Evolutionary conservation across 2,329 filamentous ascomycete species (phyloP).

Genomic region (Dothideomycetidae sp.): DNA sequence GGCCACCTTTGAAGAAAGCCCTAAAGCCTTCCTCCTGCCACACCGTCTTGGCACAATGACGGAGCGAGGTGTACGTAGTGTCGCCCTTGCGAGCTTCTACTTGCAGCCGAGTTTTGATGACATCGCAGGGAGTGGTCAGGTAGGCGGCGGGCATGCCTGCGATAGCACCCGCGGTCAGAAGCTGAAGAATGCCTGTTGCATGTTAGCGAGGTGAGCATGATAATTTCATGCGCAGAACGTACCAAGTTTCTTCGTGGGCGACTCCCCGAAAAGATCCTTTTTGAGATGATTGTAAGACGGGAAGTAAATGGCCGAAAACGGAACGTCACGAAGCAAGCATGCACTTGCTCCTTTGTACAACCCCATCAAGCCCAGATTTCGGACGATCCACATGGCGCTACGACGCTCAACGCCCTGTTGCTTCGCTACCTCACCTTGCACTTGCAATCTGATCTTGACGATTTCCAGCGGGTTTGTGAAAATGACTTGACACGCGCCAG

Average conservation of each 20-base stretch:
- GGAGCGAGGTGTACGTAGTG: constrained; percentile 68
- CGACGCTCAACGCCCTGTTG: constrained; percentile 64
- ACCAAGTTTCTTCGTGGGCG: constrained; percentile 66
- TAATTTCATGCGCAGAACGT: not conserved
- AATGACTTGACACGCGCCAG: constrained; percentile 90
- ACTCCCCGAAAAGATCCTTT: constrained; percentile 84
- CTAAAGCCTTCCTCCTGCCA: constrained; percentile 82
- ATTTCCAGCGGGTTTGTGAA: constrained; percentile 98
- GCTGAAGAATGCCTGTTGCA: constrained; percentile 53
- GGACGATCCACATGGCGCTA: constrained; percentile 94
- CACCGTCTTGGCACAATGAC: constrained; percentile 73
- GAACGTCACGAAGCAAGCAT: constrained; percentile 87
- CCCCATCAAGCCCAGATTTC: constrained; percentile 83
- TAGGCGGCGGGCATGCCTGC: constrained; percentile 49
- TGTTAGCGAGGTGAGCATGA: not conserved
- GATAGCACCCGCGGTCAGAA: constrained; percentile 88
- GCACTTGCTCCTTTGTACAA: constrained; percentile 95
- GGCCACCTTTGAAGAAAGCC: constrained; percentile 97
- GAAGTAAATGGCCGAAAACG: constrained; percentile 98
- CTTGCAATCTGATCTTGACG: constrained; percentile 95
- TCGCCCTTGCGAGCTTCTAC: constrained; percentile 96
- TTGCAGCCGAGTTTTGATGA: constrained; percentile 97
- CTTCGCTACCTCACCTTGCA: constrained; percentile 92
- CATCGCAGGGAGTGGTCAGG: constrained; percentile 91
- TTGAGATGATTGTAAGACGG: constrained; percentile 92